Evolutionary conservation across 1,284 basidiomycete genomes (phyloP).

Genomic region (Tetrapyrgos nigripes): DNA sequence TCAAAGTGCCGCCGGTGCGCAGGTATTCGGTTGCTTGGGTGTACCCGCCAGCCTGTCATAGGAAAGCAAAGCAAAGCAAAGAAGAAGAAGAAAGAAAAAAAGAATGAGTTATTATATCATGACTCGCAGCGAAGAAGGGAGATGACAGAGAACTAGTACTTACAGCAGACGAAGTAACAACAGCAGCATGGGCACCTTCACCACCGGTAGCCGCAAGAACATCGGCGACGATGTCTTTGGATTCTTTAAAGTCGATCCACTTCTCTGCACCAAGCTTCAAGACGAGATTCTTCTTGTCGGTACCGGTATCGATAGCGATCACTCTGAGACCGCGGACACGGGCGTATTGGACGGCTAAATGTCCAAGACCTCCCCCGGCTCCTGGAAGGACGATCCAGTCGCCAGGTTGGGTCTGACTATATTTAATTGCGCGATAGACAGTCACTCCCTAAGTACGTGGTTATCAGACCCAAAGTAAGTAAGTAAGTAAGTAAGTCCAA

Average conservation of each 20-base stretch:
- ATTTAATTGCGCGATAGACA: conserved; percentile 86
- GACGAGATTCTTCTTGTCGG: conserved; percentile 76
- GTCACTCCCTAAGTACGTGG: conserved; percentile 63
- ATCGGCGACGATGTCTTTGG: conserved; percentile 64
- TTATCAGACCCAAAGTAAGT: too few species aligned
- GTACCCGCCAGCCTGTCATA: conserved; percentile 64
- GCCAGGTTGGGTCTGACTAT: conserved; percentile 72
- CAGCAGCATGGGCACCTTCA: conserved; percentile 75
- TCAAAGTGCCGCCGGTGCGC: conserved; percentile 53
- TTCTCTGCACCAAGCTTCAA: conserved; percentile 75
- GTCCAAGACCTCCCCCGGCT: conserved; percentile 78
- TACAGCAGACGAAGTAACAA: conserved; percentile 68
- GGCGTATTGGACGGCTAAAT: conserved; percentile 81
- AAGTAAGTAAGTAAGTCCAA: too few species aligned
- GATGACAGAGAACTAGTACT: conserved; percentile 15
- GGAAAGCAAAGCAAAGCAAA: not conserved
- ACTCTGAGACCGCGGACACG: conserved; percentile 78
- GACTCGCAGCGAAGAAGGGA: not conserved
- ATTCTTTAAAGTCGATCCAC: conserved; percentile 83
- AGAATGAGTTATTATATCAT: too few species aligned
- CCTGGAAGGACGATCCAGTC: conserved; percentile 86
- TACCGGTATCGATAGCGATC: conserved; percentile 83
- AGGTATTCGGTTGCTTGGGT: conserved; percentile 76
- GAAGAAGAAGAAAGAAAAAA: not conserved
- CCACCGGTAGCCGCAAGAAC: conserved; percentile 74